Conservation (phyloP, 2,329 filamentous ascomycete species). For the Colletotrichum acutatum region DNA sequence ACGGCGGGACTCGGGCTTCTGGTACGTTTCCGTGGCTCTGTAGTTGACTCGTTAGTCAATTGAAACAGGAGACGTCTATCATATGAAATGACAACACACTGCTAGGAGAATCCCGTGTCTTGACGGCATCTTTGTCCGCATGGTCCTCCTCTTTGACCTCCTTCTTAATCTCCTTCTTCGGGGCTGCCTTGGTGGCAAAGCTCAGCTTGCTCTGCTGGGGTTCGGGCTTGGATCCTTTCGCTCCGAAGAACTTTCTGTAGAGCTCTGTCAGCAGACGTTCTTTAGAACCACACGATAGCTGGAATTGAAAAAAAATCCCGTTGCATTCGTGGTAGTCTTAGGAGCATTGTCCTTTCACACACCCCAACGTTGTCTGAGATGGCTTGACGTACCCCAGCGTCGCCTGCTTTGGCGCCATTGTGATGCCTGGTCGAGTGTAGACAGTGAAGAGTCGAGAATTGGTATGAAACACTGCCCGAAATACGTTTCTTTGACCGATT, state of each 20-base stretch:
- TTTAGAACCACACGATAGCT: not conserved
- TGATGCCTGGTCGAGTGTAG: constrained; percentile 18
- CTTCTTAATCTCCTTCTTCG: constrained; percentile 47
- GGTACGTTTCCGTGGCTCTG: constrained; percentile 60
- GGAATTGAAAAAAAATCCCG: not conserved
- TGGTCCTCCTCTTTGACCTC: constrained; percentile 47
- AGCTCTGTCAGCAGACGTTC: constrained; percentile 9
- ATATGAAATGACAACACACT: not conserved
- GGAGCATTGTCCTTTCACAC: constrained; percentile 47
- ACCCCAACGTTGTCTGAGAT: constrained; percentile 80
- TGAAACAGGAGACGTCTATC: not conserved
- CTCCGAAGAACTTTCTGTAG: constrained; percentile 85
- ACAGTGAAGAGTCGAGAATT: constrained; percentile 1
- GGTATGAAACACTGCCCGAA: constrained; percentile 4
- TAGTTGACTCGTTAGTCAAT: not conserved
- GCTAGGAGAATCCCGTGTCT: constrained; percentile 50
- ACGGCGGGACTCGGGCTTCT: constrained; percentile 41
- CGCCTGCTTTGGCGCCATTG: constrained; percentile 75
- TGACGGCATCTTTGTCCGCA: constrained; percentile 41
- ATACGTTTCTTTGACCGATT: constrained; percentile 18
- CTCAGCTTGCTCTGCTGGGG: constrained; percentile 82
- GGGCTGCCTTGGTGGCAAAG: constrained; percentile 70
- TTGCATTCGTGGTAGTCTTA: not conserved
- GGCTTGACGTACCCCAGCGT: constrained; percentile 89
- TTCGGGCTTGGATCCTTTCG: constrained; percentile 66